These are phyloP conservation scores for Aspergillus fructus DNA, from an alignment of 2,329 filamentous ascomycete species.

Conservation along the genomic window DNA sequence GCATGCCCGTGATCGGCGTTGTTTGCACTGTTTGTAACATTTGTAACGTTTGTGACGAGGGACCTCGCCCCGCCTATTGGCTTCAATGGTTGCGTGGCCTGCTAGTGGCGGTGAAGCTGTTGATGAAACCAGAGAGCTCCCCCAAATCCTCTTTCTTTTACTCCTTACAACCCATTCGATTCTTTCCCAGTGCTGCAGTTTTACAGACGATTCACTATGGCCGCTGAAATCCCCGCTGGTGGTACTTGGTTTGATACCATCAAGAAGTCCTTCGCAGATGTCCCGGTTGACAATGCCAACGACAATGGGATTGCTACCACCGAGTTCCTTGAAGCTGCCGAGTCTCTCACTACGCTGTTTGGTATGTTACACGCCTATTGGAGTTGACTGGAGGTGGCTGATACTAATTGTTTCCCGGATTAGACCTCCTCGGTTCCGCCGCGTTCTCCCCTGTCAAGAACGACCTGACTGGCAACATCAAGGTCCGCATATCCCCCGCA, in stretches of 20 bases:
- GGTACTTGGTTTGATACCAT: conserved; percentile 80
- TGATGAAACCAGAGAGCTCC: conserved; percentile 16
- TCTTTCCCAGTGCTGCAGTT: conserved; percentile 1
- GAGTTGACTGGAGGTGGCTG: background rate
- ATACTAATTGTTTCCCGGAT: conserved; percentile 11
- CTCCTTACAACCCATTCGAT: conserved; percentile 7
- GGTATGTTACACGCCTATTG: conserved; percentile 51
- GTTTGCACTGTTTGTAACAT: conserved; percentile 20
- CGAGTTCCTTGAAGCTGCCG: conserved; percentile 87
- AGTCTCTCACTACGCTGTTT: conserved; percentile 83
- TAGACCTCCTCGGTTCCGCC: conserved; percentile 62
- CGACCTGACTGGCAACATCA: conserved; percentile 89
- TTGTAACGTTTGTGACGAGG: conserved; percentile 13
- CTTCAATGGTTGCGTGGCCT: conserved; percentile 31
- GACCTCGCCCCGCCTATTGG: conserved; percentile 20
- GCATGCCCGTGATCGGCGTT: conserved; percentile 5
- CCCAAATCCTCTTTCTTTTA: conserved; percentile 7
- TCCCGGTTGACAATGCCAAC: conserved; percentile 71
- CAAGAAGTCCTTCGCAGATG: conserved; percentile 79
- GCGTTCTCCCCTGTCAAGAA: conserved; percentile 89
- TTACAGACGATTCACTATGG: conserved; percentile 26
- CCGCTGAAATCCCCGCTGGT: conserved; percentile 22
- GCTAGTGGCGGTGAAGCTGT: conserved; percentile 27
- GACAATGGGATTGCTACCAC: conserved; percentile 76
- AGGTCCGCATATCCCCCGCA: conserved; percentile 53